Conservation (phyloP, 441 rosid genomes). For the Croton laevigatus region DNA sequence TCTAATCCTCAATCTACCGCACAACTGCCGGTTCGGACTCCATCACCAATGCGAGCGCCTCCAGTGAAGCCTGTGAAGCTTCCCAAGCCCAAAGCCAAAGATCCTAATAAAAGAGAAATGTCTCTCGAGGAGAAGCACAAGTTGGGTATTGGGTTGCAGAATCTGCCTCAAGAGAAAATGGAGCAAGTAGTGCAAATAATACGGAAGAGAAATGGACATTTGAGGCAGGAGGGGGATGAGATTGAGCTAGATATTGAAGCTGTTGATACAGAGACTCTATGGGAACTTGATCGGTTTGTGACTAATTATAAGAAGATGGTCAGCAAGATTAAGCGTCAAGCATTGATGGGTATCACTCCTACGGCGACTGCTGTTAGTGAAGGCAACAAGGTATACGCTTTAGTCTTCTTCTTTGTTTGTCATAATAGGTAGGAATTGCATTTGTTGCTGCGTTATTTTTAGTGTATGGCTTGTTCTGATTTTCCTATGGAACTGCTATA, state of each 20-base stretch:
- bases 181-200: conserved; percentile 83
- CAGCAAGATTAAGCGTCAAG: conserved; percentile 91
- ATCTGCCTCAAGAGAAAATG: conserved; percentile 91
- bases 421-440: neutral
- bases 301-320: conserved; percentile 85
- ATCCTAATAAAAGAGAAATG: conserved; percentile 89
- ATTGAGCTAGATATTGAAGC: conserved; percentile 95
- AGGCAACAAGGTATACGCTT: conserved; percentile 25
- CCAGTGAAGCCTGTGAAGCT: conserved; percentile 55
- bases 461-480: neutral
- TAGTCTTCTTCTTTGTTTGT: neutral
- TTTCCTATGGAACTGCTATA: conserved; percentile 6
- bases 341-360: conserved; percentile 51
- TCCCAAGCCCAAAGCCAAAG: conserved; percentile 95
- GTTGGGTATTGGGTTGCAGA: conserved; percentile 84
- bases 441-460: neutral
- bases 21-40: conserved; percentile 44
- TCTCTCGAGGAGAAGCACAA: conserved; percentile 82
- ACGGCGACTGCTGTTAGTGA: conserved; percentile 28
- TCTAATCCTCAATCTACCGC: conserved; percentile 24
- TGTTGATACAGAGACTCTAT: conserved; percentile 78
- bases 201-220: conserved; percentile 69
- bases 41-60: conserved; percentile 42
- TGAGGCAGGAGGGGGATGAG: conserved; percentile 93
- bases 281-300: conserved; percentile 97